Percentiles rank a stretch among this genome's conserved stretches.
These are phyloP conservation scores for Codiaeum variegatum DNA, from an alignment of 441 rosid genomes.

Conservation along the genomic window DNA sequence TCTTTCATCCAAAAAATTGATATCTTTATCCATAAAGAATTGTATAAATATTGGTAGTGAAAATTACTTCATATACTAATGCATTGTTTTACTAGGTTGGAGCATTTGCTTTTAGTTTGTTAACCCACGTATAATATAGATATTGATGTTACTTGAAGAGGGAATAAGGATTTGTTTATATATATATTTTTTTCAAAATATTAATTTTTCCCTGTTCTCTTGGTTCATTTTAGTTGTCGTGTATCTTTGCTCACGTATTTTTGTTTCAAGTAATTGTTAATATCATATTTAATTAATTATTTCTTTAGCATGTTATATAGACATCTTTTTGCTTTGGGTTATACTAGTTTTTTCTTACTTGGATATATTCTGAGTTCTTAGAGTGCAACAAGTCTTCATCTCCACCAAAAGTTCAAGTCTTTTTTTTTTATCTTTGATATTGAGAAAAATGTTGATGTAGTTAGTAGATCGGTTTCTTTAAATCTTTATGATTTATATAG, in stretches of 20 bases:
- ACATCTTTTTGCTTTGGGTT: constrained; percentile 89
- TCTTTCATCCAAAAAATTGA: too few relatives aligned
- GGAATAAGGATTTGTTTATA: not conserved
- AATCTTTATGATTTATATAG: too few relatives aligned
- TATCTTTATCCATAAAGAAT: too few relatives aligned
- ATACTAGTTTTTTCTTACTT: constrained; percentile 73
- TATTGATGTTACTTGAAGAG: not conserved
- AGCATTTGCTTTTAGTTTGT: not conserved
- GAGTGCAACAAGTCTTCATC: constrained; percentile 61
- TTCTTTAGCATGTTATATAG: constrained; percentile 36
- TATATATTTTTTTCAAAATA: constrained; percentile 6
- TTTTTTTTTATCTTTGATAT: constrained; percentile 16
- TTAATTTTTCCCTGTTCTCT: not conserved
- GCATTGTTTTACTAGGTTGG: too few relatives aligned
- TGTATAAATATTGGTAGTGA: too few relatives aligned
- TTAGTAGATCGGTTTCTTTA: too few relatives aligned
- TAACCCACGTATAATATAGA: not conserved
- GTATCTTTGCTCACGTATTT: not conserved
- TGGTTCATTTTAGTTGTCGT: not conserved
- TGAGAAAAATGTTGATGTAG: too few relatives aligned
- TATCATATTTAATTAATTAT: constrained; percentile 8
- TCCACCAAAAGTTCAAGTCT: constrained; percentile 73
- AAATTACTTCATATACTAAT: too few relatives aligned
- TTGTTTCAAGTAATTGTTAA: not conserved
- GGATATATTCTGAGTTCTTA: constrained; percentile 83